Evolutionary conservation across 148 eudicot genomes (phyloP), one percentile per base, ranked within the genome.

Genomic region (Polygonum aviculare): DNA sequence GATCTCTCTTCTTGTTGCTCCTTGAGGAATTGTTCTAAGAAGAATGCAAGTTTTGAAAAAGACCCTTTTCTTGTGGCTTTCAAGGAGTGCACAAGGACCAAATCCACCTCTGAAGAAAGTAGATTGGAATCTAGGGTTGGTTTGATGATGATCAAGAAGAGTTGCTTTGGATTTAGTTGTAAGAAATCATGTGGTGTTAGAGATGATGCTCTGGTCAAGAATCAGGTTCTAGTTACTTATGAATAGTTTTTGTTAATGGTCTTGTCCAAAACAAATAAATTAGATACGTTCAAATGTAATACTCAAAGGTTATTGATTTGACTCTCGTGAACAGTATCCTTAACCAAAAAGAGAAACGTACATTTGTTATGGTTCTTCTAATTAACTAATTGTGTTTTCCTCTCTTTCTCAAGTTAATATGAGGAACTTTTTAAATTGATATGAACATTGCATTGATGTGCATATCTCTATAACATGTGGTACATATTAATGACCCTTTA

Each of bases 121-220:
- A 38, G 38, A 22, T 10, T 31, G 38, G 69, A 60, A 7, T 26
- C 67, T 59, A 6, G 67, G 67, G 22, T 59, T 26, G 67, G 67
- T 60, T 2, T 26, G 14, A 2, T 36, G 44, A 65, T 65, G 72
- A 36, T 67, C 11, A 67, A 14, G 72, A 67, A 35, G 72, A 38
- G 72, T 16, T 67, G 36, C 10, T 67, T 67, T 33, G 38, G 72
- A 36, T 67, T 67, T 3, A 14, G 44, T 67, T 6, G 72, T 67
- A 67, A 67, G 7, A 67, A 67, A 19, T 36, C 72, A 36, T 67
- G 72, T 67, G 44, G 38, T 35, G 72, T 67, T 67, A 33, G 41
- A 67, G 72, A 67, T 67, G 45, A 67, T 67, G 72, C 72, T 67
- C 21, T 67, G n/a, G 72, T 67, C 72, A 67, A 67, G 72, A 67